A percentile compares a stretch with the other conserved stretches of the same genome.
Evolutionary conservation across 2,329 filamentous ascomycete species (phyloP).

Genomic region (Ophiosphaerella herpotricha): DNA sequence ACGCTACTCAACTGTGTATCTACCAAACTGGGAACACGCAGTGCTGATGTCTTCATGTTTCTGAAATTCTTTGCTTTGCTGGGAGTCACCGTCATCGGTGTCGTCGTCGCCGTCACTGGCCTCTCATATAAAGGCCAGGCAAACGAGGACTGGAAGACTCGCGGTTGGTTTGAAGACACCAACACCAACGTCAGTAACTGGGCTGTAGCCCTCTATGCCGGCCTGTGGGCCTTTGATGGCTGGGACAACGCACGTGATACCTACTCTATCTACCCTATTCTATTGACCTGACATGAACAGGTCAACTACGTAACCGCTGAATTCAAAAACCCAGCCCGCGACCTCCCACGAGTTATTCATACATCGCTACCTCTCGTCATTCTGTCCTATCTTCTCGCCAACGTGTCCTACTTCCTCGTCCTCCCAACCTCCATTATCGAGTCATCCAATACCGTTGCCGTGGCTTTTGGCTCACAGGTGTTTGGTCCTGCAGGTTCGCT

Average conservation of each 20-base stretch:
- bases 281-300: conserved; percentile 51
- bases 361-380: conserved; percentile 96
- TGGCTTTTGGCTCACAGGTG: conserved; percentile 87
- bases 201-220: conserved; percentile 93
- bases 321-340: conserved; percentile 87
- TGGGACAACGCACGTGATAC: conserved; percentile 87
- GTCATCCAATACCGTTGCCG: conserved; percentile 90
- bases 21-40: conserved; percentile 81
- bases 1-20: conserved; percentile 90
- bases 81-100: conserved; percentile 82
- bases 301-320: conserved; percentile 98
- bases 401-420: conserved; percentile 92
- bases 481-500: conserved; percentile 84
- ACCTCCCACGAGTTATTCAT: conserved; percentile 93
- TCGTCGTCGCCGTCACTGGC: conserved; percentile 87
- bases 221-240: conserved; percentile 96
- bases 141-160: conserved; percentile 83
- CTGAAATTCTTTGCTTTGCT: conserved; percentile 91
- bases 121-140: conserved; percentile 76
- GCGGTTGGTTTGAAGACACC: conserved; percentile 87
- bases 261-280: not conserved
- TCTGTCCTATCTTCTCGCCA: conserved; percentile 84
- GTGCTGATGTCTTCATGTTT: conserved; percentile 95
- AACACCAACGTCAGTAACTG: conserved; percentile 79
- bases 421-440: conserved; percentile 81